Evolutionary conservation across 352 stramenopile species (phyloP).

Genomic region (Phytophthora hibernalis): DNA sequence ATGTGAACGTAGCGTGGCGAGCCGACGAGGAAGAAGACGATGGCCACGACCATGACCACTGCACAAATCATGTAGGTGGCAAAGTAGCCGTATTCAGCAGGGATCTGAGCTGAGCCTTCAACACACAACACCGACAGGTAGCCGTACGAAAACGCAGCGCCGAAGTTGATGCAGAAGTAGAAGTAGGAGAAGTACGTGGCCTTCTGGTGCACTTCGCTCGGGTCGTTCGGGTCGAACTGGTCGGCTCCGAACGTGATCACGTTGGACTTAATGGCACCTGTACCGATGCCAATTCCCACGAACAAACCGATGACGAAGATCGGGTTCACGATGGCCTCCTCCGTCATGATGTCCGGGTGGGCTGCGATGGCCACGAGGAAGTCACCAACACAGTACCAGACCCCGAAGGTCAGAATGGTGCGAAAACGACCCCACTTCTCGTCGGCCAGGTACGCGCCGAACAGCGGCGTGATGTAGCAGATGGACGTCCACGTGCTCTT

Average conservation of each 20-base stretch:
- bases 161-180: too few relatives aligned
- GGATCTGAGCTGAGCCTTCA: too few relatives aligned
- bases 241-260: too few relatives aligned
- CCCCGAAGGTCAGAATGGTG: conserved; percentile 59
- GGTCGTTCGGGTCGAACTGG: too few relatives aligned
- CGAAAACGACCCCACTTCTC: conserved; percentile 71
- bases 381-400: conserved; percentile 66
- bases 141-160: too few relatives aligned
- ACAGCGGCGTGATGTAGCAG: conserved; percentile 65
- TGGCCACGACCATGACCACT: conserved; percentile 15
- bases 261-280: too few relatives aligned
- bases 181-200: too few relatives aligned
- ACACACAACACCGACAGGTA: too few relatives aligned
- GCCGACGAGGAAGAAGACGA: not conserved
- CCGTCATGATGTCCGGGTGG: conserved; percentile 48
- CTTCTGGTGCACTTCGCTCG: too few relatives aligned
- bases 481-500: conserved; percentile 74
- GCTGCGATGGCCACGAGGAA: conserved; percentile 57
- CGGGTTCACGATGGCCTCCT: conserved; percentile 38
- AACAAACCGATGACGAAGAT: conserved; percentile 59
- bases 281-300: too few relatives aligned
- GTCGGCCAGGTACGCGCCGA: conserved; percentile 70
- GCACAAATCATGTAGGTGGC: too few relatives aligned
- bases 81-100: too few relatives aligned
- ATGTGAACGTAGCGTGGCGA: not conserved